phyloP scores from a whole-genome alignment of 2,329 filamentous ascomycete species.

The Exophiala spinifera region DNA sequence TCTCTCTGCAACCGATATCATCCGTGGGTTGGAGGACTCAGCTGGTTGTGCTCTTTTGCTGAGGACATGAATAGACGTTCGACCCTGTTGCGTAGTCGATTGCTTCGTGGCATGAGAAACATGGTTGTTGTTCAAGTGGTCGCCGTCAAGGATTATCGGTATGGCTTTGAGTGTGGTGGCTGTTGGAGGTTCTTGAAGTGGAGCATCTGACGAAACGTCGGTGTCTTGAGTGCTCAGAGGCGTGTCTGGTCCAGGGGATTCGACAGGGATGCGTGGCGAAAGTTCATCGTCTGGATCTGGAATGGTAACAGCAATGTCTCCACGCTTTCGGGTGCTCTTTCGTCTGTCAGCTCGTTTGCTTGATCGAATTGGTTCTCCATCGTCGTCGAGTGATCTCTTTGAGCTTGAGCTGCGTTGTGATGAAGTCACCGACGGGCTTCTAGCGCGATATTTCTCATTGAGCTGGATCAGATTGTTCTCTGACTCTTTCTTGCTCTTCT shows the following conservation, averaged over 20 bases:
- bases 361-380: conserved; percentile 26
- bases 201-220: conserved; percentile 21
- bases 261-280: conserved; percentile 12
- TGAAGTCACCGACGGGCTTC: conserved; percentile 30
- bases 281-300: conserved; percentile 18
- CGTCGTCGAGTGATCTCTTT: conserved; percentile 30
- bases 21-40: conserved; percentile 12
- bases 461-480: conserved; percentile 23
- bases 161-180: neutral
- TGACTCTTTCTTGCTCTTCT: conserved; percentile 23
- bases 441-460: conserved; percentile 24
- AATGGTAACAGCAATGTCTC: conserved; percentile 15
- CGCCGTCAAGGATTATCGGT: conserved; percentile 1
- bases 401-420: conserved; percentile 31
- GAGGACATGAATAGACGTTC: conserved; percentile 13
- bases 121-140: conserved; percentile 1
- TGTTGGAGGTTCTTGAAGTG: conserved; percentile 6
- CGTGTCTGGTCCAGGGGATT: conserved; percentile 15
- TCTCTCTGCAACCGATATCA: conserved; percentile 25
- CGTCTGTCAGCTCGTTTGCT: conserved; percentile 27
- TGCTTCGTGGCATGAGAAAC: conserved; percentile 5
- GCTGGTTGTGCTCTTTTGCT: conserved; percentile 6
- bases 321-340: conserved; percentile 24
- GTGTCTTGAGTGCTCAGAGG: conserved; percentile 29
- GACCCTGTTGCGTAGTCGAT: conserved; percentile 2